Conservation (phyloP, 306 rosid species). For the Vigna reflexopilosa region DNA sequence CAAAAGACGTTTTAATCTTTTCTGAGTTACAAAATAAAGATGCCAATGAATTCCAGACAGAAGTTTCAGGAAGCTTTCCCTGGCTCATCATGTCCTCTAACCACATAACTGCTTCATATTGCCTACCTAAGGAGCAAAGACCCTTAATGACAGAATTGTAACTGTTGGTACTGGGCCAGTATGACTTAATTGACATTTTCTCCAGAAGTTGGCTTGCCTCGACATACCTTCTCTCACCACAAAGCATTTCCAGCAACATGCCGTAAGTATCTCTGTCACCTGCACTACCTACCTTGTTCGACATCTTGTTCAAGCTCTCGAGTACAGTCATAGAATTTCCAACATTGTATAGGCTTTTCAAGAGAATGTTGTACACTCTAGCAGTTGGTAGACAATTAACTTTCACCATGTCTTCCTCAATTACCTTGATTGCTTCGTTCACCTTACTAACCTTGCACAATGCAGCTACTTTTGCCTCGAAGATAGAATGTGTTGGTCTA, state of each 20-base stretch:
- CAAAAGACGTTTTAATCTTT: constrained; percentile 29
- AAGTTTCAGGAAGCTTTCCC: constrained; percentile 55
- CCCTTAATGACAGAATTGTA: constrained; percentile 57
- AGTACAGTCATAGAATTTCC: constrained; percentile 42
- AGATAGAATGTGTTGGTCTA: constrained; percentile 50
- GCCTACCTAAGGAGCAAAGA: constrained; percentile 56
- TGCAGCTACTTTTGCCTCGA: constrained; percentile 64
- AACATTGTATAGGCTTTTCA: constrained; percentile 47
- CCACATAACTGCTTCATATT: constrained; percentile 65
- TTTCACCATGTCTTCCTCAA: constrained; percentile 59
- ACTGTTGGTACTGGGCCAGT: constrained; percentile 53
- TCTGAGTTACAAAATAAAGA: constrained; percentile 47
- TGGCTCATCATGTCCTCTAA: constrained; percentile 68
- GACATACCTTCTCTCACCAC: constrained; percentile 48
- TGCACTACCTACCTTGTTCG: constrained; percentile 43
- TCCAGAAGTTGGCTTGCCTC: constrained; percentile 62
- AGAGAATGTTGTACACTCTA: constrained; percentile 44
- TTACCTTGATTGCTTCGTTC: constrained; percentile 54
- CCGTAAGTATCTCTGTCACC: constrained; percentile 50
- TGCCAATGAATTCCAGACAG: constrained; percentile 52
- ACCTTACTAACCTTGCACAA: constrained; percentile 43
- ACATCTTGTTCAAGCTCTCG: constrained; percentile 56
- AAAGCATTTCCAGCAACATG: constrained; percentile 55
- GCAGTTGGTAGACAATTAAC: constrained; percentile 52
- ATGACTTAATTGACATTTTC: constrained; percentile 59